phyloP scores from a whole-genome alignment of 2,329 filamentous ascomycete genomes.

The Cercospora zeina region DNA sequence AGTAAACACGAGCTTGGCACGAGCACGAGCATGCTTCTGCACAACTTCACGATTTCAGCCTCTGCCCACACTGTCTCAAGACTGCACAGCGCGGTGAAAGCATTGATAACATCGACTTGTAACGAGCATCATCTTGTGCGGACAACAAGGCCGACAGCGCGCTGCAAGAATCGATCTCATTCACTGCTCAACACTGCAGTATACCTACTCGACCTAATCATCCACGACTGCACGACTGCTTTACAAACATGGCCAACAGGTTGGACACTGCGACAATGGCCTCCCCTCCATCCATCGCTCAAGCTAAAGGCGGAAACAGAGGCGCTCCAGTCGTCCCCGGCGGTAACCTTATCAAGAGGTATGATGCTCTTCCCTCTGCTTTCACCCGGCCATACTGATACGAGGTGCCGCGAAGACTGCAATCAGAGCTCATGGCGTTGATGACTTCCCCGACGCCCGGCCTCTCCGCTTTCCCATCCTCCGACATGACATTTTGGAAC shows the following conservation, averaged over 20 bases:
- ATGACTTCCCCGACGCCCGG: constrained; percentile 95
- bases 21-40: too few relatives aligned
- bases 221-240: constrained; percentile 27
- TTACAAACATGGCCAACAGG: constrained; percentile 37
- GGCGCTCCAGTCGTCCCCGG: constrained; percentile 36
- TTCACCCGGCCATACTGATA: background rate
- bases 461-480: constrained; percentile 90
- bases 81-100: background rate
- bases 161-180: background rate
- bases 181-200: background rate
- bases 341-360: constrained; percentile 53
- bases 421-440: constrained; percentile 96
- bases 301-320: constrained; percentile 35
- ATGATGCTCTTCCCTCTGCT: constrained; percentile 21
- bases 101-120: background rate
- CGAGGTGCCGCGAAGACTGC: constrained; percentile 61
- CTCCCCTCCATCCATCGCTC: constrained; percentile 37
- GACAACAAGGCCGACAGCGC: background rate
- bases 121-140: background rate
- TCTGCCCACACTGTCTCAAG: background rate
- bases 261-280: constrained; percentile 36
- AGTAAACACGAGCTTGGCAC: too few relatives aligned
- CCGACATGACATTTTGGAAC: constrained; percentile 88
- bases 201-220: constrained; percentile 4
- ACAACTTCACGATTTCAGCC: background rate